A percentile compares a stretch with the other conserved stretches of the same genome.
These are phyloP conservation scores for Paxillus rubicundulus DNA, from an alignment of 768 basidiomycete genomes.

Conservation along the genomic window DNA sequence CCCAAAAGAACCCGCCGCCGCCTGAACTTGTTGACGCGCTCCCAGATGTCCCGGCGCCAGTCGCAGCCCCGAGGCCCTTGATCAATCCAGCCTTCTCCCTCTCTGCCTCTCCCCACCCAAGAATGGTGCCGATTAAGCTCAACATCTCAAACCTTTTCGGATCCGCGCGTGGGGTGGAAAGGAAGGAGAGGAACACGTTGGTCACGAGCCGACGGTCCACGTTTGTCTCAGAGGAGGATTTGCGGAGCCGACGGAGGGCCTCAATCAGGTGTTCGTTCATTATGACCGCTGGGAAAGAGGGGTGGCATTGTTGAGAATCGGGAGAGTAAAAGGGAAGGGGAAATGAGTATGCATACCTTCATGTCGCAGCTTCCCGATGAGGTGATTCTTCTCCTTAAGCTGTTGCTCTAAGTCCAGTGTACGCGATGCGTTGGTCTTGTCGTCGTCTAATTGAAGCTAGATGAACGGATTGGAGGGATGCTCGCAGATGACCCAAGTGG, in stretches of 20 bases:
- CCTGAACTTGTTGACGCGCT: slow-evolving; percentile 16
- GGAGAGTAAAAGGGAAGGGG: background rate
- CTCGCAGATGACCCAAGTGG: background rate
- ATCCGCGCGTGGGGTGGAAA: slow-evolving; percentile 88
- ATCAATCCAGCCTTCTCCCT: slow-evolving; percentile 79
- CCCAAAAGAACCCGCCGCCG: slow-evolving; percentile 22
- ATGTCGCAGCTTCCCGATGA: slow-evolving; percentile 93
- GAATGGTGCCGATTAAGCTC: slow-evolving; percentile 77
- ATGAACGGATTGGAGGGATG: slow-evolving; percentile 2
- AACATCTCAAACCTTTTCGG: slow-evolving; percentile 97
- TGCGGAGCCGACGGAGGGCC: slow-evolving; percentile 90
- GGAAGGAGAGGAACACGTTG: slow-evolving; percentile 88
- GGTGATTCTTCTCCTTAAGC: slow-evolving; percentile 90
- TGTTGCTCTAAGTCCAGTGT: slow-evolving; percentile 82
- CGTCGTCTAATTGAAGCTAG: slow-evolving; percentile 75
- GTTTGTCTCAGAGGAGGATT: slow-evolving; percentile 78
- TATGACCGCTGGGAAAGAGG: slow-evolving; percentile 70
- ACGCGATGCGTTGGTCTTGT: slow-evolving; percentile 59
- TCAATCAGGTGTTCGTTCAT: slow-evolving; percentile 98
- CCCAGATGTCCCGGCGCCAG: slow-evolving; percentile 32
- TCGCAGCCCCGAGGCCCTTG: slow-evolving; percentile 46
- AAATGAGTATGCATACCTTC: slow-evolving; percentile 58
- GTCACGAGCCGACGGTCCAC: slow-evolving; percentile 94
- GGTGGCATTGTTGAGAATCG: slow-evolving; percentile 1
- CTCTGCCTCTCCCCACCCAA: slow-evolving; percentile 91